phyloP scores from a whole-genome alignment of 805 yeast genomes.

The Candida maesae region DNA sequence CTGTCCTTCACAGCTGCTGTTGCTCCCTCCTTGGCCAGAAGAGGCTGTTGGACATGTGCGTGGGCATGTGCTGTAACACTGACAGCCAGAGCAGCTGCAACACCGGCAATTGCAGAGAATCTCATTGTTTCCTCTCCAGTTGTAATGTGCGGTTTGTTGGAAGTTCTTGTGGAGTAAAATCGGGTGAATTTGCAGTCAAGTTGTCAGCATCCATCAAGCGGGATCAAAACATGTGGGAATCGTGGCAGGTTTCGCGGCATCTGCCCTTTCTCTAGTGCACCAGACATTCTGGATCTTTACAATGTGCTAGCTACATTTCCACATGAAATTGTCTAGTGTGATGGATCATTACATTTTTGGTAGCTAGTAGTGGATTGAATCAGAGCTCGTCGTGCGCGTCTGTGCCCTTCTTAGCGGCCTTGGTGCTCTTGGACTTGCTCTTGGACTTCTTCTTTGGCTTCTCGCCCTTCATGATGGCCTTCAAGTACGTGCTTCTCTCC shows the following conservation, averaged over 20 bases:
- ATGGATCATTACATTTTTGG: too few relatives aligned
- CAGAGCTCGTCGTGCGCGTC: conserved; percentile 17
- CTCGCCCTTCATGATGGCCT: conserved; percentile 24
- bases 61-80: conserved; percentile 1
- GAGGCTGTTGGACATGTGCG: background rate
- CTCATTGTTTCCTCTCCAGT: background rate
- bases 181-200: too few relatives aligned
- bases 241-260: too few relatives aligned
- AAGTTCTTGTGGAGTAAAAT: too few relatives aligned
- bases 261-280: background rate
- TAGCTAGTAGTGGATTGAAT: too few relatives aligned
- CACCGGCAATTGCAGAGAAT: background rate
- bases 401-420: background rate
- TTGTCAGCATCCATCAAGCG: too few relatives aligned
- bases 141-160: too few relatives aligned
- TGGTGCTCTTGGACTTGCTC: conserved; percentile 1
- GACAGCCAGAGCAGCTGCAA: background rate
- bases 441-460: conserved; percentile 17
- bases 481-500: conserved; percentile 13
- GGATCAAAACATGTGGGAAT: too few relatives aligned
- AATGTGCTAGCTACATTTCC: too few relatives aligned
- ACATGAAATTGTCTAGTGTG: too few relatives aligned
- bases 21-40: background rate
- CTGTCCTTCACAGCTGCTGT: background rate
- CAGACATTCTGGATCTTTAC: too few relatives aligned